Conservation (phyloP, 805 yeast genomes). For the Schizosaccharomyces octosporus region DNA sequence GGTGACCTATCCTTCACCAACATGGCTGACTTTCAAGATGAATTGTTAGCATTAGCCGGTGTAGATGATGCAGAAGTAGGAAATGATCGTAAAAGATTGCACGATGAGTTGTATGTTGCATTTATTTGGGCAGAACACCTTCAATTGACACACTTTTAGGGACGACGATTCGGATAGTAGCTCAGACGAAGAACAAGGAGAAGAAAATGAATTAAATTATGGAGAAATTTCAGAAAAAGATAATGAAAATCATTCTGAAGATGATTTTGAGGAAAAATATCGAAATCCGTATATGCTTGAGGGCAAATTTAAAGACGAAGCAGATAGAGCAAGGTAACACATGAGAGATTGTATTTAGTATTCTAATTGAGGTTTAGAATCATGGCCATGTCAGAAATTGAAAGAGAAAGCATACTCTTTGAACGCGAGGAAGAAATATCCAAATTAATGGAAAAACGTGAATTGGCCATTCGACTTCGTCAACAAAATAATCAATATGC, state of each 20-base stretch:
- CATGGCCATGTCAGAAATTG: conserved; percentile 52
- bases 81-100: conserved; percentile 2
- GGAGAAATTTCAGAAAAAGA: neutral
- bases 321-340: conserved; percentile 32
- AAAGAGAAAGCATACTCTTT: conserved; percentile 71
- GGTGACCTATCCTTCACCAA: neutral
- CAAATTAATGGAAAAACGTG: conserved; percentile 58
- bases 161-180: neutral
- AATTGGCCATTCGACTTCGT: conserved; percentile 59
- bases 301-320: conserved; percentile 67
- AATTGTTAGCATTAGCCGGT: conserved; percentile 86
- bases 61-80: conserved; percentile 9
- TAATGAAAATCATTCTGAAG: conserved; percentile 10
- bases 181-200: neutral
- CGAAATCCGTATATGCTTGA: conserved; percentile 75
- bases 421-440: conserved; percentile 67
- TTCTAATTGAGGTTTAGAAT: conserved; percentile 7
- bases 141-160: neutral
- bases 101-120: conserved; percentile 21
- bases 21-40: conserved; percentile 74
- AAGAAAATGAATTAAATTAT: neutral
- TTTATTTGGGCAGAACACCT: conserved; percentile 3
- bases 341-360: neutral
- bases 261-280: conserved; percentile 12
- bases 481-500: conserved; percentile 11